phyloP scores from a whole-genome alignment of 805 yeast genomes.

The Ogataea neopini region DNA sequence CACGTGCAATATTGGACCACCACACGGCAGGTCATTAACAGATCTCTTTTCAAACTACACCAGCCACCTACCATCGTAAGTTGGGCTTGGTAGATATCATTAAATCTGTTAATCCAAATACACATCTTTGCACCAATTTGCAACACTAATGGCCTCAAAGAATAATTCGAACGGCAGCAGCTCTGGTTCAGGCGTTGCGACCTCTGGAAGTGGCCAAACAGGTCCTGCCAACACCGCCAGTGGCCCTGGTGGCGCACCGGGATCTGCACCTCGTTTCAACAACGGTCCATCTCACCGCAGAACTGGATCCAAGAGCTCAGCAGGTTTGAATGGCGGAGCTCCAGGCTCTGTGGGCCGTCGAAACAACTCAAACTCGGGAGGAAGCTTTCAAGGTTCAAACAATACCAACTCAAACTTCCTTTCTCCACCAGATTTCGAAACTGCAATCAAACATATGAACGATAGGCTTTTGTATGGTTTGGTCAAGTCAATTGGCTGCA shows the following conservation, averaged over 20 bases:
- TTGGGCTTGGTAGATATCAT: neutral
- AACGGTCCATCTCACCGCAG: conserved; percentile 23
- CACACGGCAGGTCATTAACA: neutral
- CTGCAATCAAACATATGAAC: conserved; percentile 39
- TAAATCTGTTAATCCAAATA: neutral
- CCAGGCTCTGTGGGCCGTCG: conserved; percentile 6
- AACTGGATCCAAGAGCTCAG: conserved; percentile 28
- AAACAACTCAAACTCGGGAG: conserved; percentile 7
- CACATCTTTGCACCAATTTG: neutral
- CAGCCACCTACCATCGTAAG: neutral
- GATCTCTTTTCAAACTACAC: neutral
- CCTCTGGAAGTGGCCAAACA: neutral
- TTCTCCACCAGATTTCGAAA: conserved; percentile 31
- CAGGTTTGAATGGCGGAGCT: neutral
- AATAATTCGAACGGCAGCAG: neutral
- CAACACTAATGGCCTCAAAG: conserved; percentile 2
- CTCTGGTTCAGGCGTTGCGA: neutral
- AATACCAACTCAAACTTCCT: conserved; percentile 30
- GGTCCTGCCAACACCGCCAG: neutral
- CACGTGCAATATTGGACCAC: neutral
- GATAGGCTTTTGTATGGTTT: conserved; percentile 59
- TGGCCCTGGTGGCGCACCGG: neutral
- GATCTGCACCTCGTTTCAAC: conserved; percentile 5
- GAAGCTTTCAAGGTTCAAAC: conserved; percentile 3
- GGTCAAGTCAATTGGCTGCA: conserved; percentile 59